phyloP scores from a whole-genome alignment of 1,284 basidiomycete species.

The Phenoliferia sp. region DNA sequence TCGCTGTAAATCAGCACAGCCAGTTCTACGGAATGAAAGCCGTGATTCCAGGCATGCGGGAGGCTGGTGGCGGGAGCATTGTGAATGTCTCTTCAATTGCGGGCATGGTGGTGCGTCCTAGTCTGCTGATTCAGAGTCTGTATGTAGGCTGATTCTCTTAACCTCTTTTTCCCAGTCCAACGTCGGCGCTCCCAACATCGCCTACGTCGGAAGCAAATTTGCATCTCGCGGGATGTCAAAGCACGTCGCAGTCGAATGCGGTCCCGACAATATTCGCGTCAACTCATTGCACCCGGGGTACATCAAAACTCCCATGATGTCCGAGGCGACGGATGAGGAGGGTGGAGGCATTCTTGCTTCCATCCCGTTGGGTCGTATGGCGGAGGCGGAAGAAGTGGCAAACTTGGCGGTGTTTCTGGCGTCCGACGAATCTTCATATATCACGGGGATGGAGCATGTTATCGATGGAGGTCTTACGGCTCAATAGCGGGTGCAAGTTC shows the following conservation, averaged over 20 bases:
- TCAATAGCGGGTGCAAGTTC: too few species aligned
- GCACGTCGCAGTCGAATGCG: not conserved
- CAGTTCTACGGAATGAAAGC: not conserved
- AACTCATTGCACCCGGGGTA: not conserved
- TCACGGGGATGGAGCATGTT: not conserved
- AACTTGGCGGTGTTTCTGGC: not conserved
- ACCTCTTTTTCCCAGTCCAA: not conserved
- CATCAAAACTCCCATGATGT: not conserved
- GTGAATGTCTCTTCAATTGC: not conserved
- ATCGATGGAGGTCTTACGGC: not conserved
- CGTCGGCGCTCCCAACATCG: not conserved
- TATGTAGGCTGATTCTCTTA: not conserved
- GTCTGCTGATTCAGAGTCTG: not conserved
- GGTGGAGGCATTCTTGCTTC: not conserved
- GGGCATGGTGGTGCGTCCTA: not conserved
- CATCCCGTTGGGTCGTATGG: not conserved
- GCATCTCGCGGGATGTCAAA: not conserved
- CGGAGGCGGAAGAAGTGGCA: not conserved
- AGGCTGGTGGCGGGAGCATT: not conserved
- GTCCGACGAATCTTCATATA: not conserved
- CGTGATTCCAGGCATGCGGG: not conserved
- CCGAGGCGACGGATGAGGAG: not conserved
- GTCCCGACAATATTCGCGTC: not conserved
- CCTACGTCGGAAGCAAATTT: not conserved
- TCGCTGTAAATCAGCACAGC: not conserved